Evolutionary conservation across 2,329 filamentous ascomycete species (phyloP), one percentile per base, ranked within the genome.

Genomic region (Alternaria consortialis): DNA sequence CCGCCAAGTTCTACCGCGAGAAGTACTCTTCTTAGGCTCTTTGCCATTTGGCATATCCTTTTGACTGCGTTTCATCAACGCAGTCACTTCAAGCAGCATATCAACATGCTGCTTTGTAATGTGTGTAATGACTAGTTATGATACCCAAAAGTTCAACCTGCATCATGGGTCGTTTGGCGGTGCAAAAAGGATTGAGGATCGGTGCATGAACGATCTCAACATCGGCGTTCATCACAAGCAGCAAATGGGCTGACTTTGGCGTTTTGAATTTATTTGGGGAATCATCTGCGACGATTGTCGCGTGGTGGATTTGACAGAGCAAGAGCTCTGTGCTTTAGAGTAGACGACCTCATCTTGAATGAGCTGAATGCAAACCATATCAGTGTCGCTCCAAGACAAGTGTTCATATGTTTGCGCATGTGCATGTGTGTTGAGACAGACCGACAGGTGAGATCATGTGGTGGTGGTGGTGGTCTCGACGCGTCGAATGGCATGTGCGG

Each of bases 1-100:
- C 95, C 60, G 94, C 95, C 86, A 97, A 97, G 89, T 90, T 85
- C 87, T 98, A 89, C 93, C 94, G 95, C 81, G 83, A 90, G 83
- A 93, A 97, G 88, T 91, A 96, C 84, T 80, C 88, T 80, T 88
- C 91, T 83, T 82, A 76, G 66, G 67, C 66, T 66, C 57, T 50
- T 62, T 68, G 65, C 65, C 65, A 67, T 69, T 70, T 65, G 64
- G 71, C 67, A 68, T 59, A 47, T 50, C 29, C 46, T 57, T 54
- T 54, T 62, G 65, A 55, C 62, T 64, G 62, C 59, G 65, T 74
- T 76, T 77, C 71, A 77, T 75, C 74, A 75, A 73, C 66, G 65
- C 64, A 63, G 64, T 66, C 66, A 58, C 46, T 66, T 68, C 66
- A 53, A 71, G 75, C 70, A 72, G 75, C 75, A 77, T 72, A 75